Evolutionary conservation across 2,329 filamentous ascomycete genomes (phyloP).

Genomic region (Aureobasidium subglaciale): DNA sequence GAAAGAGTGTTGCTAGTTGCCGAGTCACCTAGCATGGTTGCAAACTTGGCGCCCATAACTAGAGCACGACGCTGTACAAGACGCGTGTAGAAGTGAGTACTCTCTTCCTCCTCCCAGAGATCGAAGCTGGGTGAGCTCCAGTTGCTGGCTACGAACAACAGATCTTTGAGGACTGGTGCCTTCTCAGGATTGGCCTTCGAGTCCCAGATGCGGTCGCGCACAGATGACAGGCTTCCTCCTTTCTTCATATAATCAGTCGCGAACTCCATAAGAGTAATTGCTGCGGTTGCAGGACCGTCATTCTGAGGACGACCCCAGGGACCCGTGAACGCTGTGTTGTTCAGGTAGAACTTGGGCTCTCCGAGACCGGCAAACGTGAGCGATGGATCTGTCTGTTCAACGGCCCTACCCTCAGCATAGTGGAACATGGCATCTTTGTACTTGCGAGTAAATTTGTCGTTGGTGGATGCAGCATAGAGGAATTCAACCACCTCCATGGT

Average conservation of each 20-base stretch:
- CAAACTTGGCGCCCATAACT: constrained; percentile 25
- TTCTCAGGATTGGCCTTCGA: constrained; percentile 20
- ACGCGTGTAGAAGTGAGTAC: constrained; percentile 28
- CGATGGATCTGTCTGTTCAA: constrained; percentile 27
- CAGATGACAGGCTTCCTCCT: constrained; percentile 22
- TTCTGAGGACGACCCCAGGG: constrained; percentile 31
- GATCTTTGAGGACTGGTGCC: constrained; percentile 25
- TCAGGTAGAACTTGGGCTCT: constrained; percentile 29
- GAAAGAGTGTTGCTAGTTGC: constrained; percentile 23
- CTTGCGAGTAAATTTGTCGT: constrained; percentile 18
- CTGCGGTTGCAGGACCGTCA: constrained; percentile 28
- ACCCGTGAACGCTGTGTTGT: constrained; percentile 26
- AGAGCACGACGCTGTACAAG: constrained; percentile 27
- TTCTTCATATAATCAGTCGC: constrained; percentile 24
- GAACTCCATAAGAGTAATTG: constrained; percentile 28
- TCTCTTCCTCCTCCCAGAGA: constrained; percentile 28
- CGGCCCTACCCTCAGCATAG: constrained; percentile 24
- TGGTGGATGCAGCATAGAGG: constrained; percentile 23
- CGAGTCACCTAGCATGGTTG: constrained; percentile 24
- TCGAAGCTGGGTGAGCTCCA: constrained; percentile 26
- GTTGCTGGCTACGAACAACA: constrained; percentile 27
- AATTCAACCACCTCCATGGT: constrained; percentile 26
- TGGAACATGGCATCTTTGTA: constrained; percentile 24
- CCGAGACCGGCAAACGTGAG: constrained; percentile 25
- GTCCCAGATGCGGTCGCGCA: constrained; percentile 26